Percentiles rank a stretch among this genome's conserved stretches.
These are phyloP conservation scores for Papilionanthe hybrid DNA, from an alignment of 116 monocot species.

Conservation along the genomic window DNA sequence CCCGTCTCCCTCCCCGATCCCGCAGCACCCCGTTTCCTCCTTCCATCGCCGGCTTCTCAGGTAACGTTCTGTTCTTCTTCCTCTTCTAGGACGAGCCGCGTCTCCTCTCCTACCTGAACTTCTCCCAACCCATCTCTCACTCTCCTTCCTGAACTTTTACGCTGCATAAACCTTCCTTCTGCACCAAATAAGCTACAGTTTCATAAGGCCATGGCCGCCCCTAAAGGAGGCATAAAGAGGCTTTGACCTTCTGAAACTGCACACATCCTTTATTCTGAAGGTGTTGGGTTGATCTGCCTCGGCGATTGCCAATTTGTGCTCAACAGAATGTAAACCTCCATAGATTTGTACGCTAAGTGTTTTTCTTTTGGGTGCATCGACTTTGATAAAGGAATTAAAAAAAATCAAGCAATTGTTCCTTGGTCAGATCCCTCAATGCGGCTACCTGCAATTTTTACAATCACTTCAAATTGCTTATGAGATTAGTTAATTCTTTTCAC, in stretches of 20 bases:
- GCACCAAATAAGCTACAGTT: constrained; percentile 18
- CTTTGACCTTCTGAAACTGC: constrained; percentile 77
- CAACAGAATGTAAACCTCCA: constrained; percentile 54
- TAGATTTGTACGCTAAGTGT: constrained; percentile 62
- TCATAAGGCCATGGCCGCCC: constrained; percentile 59
- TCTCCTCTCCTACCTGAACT: too few relatives aligned
- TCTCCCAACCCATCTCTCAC: too few relatives aligned
- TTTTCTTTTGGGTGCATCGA: constrained; percentile 48
- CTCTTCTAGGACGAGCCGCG: too few relatives aligned
- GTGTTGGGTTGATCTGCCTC: constrained; percentile 18
- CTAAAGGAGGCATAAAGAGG: constrained; percentile 83
- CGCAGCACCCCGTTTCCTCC: too few relatives aligned
- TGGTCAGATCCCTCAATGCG: constrained; percentile 57
- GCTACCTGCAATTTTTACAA: constrained; percentile 48
- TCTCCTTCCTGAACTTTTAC: too few relatives aligned
- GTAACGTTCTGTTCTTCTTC: too few relatives aligned
- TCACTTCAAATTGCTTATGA: background rate
- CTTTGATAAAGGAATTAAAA: constrained; percentile 54
- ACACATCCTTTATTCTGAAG: constrained; percentile 48
- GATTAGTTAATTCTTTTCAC: background rate
- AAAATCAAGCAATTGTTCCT: constrained; percentile 70
- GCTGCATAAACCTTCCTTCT: too few relatives aligned
- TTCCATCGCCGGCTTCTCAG: too few relatives aligned
- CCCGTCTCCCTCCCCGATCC: too few relatives aligned
- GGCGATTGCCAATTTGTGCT: constrained; percentile 30